Evolutionary conservation across 73 alveolate genomes (phyloP), one percentile per base, ranked within the genome.

Genomic region (Strombidium stylifer): DNA sequence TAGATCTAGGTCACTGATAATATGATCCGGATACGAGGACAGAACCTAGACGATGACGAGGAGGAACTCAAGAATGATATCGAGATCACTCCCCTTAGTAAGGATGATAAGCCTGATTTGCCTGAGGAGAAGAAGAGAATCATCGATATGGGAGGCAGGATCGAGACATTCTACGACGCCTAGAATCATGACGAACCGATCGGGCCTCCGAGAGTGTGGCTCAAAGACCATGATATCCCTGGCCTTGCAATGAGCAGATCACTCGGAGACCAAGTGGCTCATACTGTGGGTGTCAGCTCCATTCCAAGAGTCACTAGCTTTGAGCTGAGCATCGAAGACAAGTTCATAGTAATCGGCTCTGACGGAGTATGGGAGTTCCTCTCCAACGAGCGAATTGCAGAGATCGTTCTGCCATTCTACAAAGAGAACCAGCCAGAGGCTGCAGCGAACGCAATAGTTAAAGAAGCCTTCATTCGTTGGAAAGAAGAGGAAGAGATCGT

Each of bases 161-260:
- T 96, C 15, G 97, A 87, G 56, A 93, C 96, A 0, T 87, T 78
- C 61, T 35, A 55, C 16, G 78, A 45, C 48, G 66, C n/a, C n/a
- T n/a, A n/a, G n/a, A n/a, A 19, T 1, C 45, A 60, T 18, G 28
- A 50, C 36, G 52, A 44, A 23, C 68, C 71, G 10, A 39, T 57
- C 3, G 82, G 82, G 8, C 82, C 87, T 0, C 55, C 40, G 12
- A 28, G 87, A 49, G 87, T 73, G 23, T 73, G 78, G 76, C 58
- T 73, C 18, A 62, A 73, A 55, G 34, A 73, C 37, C 72, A 73
- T 19, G 76, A 73, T 37, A 62, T 73, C 3, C 87, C 87, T 30
- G 87, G 87, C n/a, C 55, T 73, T 7, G 87, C 87, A 2, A 73
- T 73, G 87, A 73, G 62, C 2, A 51, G 82, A 28, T 69, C 82